Base-by-base conservation (phyloP, 805 yeast species). In the Lachancea sp. region DNA sequence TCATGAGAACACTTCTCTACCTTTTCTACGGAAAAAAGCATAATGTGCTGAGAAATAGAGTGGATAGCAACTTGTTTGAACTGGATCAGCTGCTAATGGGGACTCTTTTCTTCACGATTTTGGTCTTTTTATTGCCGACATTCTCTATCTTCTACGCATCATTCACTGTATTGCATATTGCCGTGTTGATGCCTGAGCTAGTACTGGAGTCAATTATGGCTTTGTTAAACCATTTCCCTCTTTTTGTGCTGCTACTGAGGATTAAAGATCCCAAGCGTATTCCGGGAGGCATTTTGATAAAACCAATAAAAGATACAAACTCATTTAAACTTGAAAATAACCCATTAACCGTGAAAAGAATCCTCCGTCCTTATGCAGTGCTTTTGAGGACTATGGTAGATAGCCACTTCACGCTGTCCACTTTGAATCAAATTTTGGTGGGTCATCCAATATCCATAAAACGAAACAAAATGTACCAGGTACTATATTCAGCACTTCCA, bases 11-110 rank as follows among this genome's bases (percentile, higher is more conserved):
- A 9, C 68, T 92, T 41, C 84, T 85, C 62, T 80, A 87, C 48
- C 67, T 94, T 31, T 90, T 92, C 52, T 72, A 90, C 41, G 99
- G 99, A 1, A 83, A 83, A 60, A 88, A 89, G 60, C 81, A 78
- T 50, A 92, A 92, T 55, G 78, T 82, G 3, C 65, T 92, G 52
- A 74, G 97, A 49, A 71, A 84, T 41, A 78, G 98, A 67, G 78
- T 88, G 23, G 99, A 92, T 59, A 77, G 80, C 19, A 78, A 88
- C 46, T 77, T 82, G 56, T 90, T 84, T 58, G 90, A 84, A 45
- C 66, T 90, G 18, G 96, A 89, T 57, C 95, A 89, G 54, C 68
- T 90, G 41, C 65, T 94, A 36, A 64, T 90, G 56, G 98, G 98
- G 0, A 92, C 96, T 2, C 70, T 92, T 42, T 61, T 90, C 13